These are phyloP conservation scores for Panus rudis DNA, from an alignment of 768 basidiomycete genomes.

Conservation along the genomic window DNA sequence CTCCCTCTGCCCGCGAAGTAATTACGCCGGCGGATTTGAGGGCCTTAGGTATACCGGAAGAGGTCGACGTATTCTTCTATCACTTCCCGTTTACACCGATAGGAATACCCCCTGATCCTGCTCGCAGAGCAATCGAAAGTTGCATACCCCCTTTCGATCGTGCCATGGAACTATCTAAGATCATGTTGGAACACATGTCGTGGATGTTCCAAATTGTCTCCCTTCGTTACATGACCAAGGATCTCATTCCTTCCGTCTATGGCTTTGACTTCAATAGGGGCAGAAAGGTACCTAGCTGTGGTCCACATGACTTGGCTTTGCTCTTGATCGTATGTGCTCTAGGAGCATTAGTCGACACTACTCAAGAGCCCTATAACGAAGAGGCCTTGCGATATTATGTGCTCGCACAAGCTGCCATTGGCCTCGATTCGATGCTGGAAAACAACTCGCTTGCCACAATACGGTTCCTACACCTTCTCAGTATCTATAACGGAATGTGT, in stretches of 20 bases:
- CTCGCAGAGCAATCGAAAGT: slow-evolving; percentile 8
- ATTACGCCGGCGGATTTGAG: slow-evolving; percentile 9
- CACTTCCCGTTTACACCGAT: slow-evolving; percentile 20
- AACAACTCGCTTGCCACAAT: slow-evolving; percentile 62
- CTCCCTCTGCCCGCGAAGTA: too few relatives aligned
- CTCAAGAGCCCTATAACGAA: slow-evolving; percentile 18
- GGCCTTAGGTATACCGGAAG: slow-evolving; percentile 11
- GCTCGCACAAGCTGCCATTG: slow-evolving; percentile 50
- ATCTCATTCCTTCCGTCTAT: slow-evolving; percentile 52
- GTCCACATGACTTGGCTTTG: slow-evolving; percentile 21
- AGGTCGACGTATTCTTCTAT: slow-evolving; percentile 15
- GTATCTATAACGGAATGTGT: slow-evolving; percentile 63
- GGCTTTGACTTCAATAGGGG: slow-evolving; percentile 16
- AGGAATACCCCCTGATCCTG: slow-evolving; percentile 10
- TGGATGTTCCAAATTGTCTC: slow-evolving; percentile 55
- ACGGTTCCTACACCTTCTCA: slow-evolving; percentile 59
- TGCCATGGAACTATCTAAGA: slow-evolving; percentile 57
- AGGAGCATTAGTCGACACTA: slow-evolving; percentile 18
- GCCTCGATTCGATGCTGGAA: slow-evolving; percentile 57
- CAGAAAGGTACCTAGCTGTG: slow-evolving; percentile 4
- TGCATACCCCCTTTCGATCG: slow-evolving; percentile 35
- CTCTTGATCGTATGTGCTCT: slow-evolving; percentile 19
- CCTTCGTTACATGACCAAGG: slow-evolving; percentile 58
- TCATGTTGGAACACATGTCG: slow-evolving; percentile 50
- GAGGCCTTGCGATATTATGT: slow-evolving; percentile 53